Conservation (phyloP, 352 stramenopile species). For the Phytophthora brassicae region DNA sequence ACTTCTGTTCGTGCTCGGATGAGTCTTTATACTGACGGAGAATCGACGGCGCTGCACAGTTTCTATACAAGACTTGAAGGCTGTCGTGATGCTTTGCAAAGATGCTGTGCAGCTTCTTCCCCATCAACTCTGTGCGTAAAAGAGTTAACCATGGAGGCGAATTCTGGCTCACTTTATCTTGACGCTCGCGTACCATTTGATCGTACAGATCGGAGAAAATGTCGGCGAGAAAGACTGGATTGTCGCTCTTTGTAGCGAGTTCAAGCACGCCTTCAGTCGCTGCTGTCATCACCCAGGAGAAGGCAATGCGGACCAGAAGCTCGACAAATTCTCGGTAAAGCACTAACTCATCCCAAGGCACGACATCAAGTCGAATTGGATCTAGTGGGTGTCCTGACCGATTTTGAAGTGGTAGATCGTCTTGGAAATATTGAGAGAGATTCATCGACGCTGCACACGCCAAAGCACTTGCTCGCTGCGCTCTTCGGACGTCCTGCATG, state of each 20-base stretch:
- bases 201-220: conserved; percentile 50
- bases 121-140: conserved; percentile 36
- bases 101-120: conserved; percentile 43
- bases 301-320: conserved; percentile 58
- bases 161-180: conserved; percentile 20
- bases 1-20: conserved; percentile 3
- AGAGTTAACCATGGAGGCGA: conserved; percentile 24
- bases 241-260: conserved; percentile 10
- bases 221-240: conserved; percentile 31
- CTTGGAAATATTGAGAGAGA: conserved; percentile 11
- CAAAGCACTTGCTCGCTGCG: conserved; percentile 37
- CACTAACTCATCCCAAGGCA: conserved; percentile 43
- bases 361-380: conserved; percentile 28
- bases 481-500: conserved; percentile 36
- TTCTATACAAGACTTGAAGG: conserved; percentile 39
- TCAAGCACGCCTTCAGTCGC: conserved; percentile 11
- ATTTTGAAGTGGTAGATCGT: conserved; percentile 28
- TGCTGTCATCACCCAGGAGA: conserved; percentile 28
- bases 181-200: conserved; percentile 36
- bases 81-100: conserved; percentile 41
- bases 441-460: conserved; percentile 17
- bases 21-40: conserved; percentile 6
- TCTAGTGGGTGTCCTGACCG: conserved; percentile 20
- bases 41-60: conserved; percentile 17
- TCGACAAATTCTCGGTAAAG: conserved; percentile 70